phyloP scores from a whole-genome alignment of 2,329 filamentous ascomycete genomes.

The Aspergillus sp. region DNA sequence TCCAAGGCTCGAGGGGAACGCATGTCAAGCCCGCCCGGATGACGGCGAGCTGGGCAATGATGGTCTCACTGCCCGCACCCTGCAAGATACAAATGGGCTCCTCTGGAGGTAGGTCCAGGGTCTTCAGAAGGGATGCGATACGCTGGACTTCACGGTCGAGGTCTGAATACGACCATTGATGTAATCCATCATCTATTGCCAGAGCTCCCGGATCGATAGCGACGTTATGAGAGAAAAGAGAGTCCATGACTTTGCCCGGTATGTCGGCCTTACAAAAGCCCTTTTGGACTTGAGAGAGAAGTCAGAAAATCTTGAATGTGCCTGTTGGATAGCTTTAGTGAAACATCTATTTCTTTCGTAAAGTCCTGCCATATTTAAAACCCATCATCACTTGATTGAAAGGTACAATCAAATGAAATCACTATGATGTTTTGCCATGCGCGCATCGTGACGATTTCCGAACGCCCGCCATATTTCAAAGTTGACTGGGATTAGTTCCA shows the following conservation, averaged over 20 bases:
- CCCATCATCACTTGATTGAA: background rate
- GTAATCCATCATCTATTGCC: slow-evolving; percentile 4
- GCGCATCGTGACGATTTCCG: background rate
- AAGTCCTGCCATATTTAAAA: background rate
- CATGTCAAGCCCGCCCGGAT: slow-evolving; percentile 12
- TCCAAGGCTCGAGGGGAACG: slow-evolving; percentile 8
- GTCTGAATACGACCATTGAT: slow-evolving; percentile 6
- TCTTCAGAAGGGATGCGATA: background rate
- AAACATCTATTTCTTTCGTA: background rate
- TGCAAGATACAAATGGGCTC: slow-evolving; percentile 12
- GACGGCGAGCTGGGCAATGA: slow-evolving; percentile 14
- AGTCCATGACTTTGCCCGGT: background rate
- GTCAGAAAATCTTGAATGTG: background rate
- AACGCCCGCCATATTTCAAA: background rate
- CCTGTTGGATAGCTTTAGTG: background rate
- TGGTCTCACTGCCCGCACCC: background rate
- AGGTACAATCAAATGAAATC: background rate
- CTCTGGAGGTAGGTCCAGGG: background rate
- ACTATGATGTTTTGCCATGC: background rate
- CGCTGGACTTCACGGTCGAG: slow-evolving; percentile 3
- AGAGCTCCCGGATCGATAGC: background rate
- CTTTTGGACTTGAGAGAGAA: background rate
- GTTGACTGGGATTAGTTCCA: background rate
- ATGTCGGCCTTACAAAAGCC: no score
- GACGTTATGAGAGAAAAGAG: background rate